Conservation (phyloP, 345 rosid genomes). For the Heritiera littoralis region DNA sequence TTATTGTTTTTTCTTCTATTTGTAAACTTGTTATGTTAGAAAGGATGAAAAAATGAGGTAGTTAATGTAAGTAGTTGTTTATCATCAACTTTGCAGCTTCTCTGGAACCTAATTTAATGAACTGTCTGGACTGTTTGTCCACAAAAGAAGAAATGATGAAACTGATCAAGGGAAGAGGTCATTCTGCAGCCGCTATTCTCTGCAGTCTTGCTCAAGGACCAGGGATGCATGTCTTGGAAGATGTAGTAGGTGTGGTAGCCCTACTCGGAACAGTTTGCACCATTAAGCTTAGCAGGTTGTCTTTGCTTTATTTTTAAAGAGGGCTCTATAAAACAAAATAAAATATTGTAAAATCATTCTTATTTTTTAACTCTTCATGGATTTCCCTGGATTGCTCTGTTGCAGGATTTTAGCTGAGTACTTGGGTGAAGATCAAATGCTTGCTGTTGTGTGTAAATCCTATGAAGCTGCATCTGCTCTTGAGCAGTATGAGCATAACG, state of each 20-base stretch:
- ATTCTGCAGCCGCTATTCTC: constrained; percentile 51
- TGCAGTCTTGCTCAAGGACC: constrained; percentile 33
- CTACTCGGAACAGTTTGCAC: constrained; percentile 56
- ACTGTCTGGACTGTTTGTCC: constrained; percentile 28
- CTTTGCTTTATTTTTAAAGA: not conserved
- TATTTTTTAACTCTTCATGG: not conserved
- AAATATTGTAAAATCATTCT: not conserved
- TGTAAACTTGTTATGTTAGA: not conserved
- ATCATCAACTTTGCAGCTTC: constrained; percentile 35
- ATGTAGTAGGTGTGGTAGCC: constrained; percentile 52
- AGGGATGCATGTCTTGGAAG: constrained; percentile 24
- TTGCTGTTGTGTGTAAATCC: constrained; percentile 62
- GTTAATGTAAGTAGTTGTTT: not conserved
- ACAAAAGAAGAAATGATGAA: constrained; percentile 46
- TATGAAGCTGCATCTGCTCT: constrained; percentile 34
- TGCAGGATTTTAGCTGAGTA: constrained; percentile 59
- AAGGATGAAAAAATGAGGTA: not conserved
- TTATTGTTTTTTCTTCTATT: not conserved
- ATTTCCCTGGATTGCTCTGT: constrained; percentile 4
- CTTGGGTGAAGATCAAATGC: constrained; percentile 68
- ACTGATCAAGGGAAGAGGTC: constrained; percentile 36
- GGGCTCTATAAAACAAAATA: not conserved
- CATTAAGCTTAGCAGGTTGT: constrained; percentile 57
- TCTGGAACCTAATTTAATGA: constrained; percentile 28
- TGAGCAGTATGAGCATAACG: constrained; percentile 34